phyloP scores from a whole-genome alignment of 2,329 filamentous ascomycete genomes.

The Neofusicoccum laricinum region DNA sequence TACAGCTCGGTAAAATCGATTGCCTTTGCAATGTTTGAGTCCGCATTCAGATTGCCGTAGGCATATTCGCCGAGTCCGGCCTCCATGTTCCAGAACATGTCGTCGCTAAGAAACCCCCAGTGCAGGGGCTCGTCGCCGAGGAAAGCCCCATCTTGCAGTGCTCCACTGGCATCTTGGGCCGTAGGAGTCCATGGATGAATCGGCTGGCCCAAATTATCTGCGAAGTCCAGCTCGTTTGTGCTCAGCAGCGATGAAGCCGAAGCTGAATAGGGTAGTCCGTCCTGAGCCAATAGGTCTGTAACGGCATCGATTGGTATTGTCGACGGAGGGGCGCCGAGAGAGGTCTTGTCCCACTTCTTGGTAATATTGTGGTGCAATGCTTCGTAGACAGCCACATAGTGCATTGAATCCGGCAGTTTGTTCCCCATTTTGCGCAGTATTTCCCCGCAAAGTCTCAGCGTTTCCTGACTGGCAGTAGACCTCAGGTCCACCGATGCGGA shows the following conservation, averaged over 20 bases:
- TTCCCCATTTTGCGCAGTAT: slow-evolving; percentile 26
- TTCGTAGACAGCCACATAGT: slow-evolving; percentile 28
- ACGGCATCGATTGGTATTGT: too few relatives aligned
- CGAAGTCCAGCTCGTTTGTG: neutral
- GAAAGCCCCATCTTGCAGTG: neutral
- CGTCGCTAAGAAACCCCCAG: slow-evolving; percentile 19
- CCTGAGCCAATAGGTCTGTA: too few relatives aligned
- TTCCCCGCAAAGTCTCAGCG: slow-evolving; percentile 20
- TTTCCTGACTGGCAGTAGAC: slow-evolving; percentile 14
- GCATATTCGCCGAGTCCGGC: slow-evolving; percentile 33
- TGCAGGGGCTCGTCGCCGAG: neutral
- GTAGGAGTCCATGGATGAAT: neutral
- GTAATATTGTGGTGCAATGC: slow-evolving; percentile 25
- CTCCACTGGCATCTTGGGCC: neutral
- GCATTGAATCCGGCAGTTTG: slow-evolving; percentile 26
- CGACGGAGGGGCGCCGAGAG: neutral
- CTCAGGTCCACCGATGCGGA: slow-evolving; percentile 22
- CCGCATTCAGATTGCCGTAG: slow-evolving; percentile 20
- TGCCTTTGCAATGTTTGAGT: neutral
- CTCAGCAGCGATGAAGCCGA: neutral
- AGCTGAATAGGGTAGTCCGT: too few relatives aligned
- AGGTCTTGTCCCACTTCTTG: neutral
- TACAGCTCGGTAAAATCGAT: neutral
- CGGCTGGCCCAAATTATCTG: neutral
- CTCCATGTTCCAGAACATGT: slow-evolving; percentile 27